Percentiles rank a stretch among this genome's conserved stretches.
These are phyloP conservation scores for Pterocarpus santalinus DNA, from an alignment of 306 rosid genomes.

Conservation along the genomic window DNA sequence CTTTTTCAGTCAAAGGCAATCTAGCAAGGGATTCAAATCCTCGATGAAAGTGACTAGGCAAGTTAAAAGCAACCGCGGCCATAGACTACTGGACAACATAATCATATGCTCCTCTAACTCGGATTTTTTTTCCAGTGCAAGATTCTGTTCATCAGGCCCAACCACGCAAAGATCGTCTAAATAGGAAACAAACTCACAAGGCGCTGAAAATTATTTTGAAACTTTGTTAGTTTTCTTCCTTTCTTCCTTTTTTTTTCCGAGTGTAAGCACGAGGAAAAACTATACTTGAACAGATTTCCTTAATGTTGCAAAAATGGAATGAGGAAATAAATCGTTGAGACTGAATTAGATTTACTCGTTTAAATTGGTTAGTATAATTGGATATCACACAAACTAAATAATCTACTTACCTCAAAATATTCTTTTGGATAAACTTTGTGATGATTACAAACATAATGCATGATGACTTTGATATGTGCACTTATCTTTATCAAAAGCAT, in stretches of 20 bases:
- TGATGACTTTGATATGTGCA: too few species aligned
- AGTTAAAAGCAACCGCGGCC: background rate
- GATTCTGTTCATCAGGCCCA: background rate
- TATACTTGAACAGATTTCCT: too few species aligned
- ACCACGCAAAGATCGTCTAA: background rate
- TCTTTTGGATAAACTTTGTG: too few species aligned
- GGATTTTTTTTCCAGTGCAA: too few species aligned
- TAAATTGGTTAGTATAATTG: background rate
- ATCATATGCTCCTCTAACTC: background rate
- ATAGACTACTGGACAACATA: background rate
- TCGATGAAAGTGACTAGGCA: constrained; percentile 34
- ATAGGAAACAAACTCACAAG: background rate
- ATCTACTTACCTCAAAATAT: too few species aligned
- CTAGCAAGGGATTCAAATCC: constrained; percentile 22
- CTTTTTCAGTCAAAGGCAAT: constrained; percentile 39
- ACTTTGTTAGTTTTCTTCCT: background rate
- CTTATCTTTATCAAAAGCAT: too few species aligned
- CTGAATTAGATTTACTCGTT: background rate
- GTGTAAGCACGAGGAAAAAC: background rate
- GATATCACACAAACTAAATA: background rate
- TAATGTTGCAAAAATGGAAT: too few species aligned
- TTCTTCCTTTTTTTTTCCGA: background rate
- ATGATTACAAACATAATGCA: too few species aligned
- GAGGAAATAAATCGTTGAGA: too few species aligned
- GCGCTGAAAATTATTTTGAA: constrained; percentile 7